phyloP scores from a whole-genome alignment of 176 grass and related monocot species.

The Puya raimondii region DNA sequence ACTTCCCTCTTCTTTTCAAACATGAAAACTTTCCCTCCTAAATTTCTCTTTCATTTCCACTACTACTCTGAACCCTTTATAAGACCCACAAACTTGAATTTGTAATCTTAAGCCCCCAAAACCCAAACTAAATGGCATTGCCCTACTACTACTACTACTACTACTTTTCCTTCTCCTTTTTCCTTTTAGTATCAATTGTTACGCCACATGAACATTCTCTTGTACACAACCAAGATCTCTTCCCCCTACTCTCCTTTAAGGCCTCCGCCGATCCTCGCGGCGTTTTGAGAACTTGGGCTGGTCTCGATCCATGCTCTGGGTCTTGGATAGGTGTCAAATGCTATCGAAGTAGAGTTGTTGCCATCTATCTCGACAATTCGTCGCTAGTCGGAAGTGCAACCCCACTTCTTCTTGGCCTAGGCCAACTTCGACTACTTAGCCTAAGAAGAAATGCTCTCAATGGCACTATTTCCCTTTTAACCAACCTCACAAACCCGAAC shows the following conservation, averaged over 20 bases:
- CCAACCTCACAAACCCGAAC: slow-evolving; percentile 28
- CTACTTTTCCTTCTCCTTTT: slow-evolving; percentile 8
- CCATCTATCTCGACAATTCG: slow-evolving; percentile 38
- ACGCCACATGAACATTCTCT: slow-evolving; percentile 3
- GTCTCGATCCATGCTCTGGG: slow-evolving; percentile 44
- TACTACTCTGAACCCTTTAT: slow-evolving; percentile 18
- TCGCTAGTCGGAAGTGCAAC: slow-evolving; percentile 28
- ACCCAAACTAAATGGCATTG: slow-evolving; percentile 4
- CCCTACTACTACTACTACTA: slow-evolving; percentile 3
- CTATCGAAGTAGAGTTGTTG: slow-evolving; percentile 31
- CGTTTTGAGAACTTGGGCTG: slow-evolving; percentile 32
- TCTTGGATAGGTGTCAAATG: slow-evolving; percentile 41
- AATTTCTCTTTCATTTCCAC: not conserved
- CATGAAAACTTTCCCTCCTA: not conserved
- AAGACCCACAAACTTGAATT: not conserved
- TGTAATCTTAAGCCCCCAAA: not conserved
- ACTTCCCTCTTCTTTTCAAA: slow-evolving; percentile 23
- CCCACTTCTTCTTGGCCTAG: slow-evolving; percentile 45
- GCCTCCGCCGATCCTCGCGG: slow-evolving; percentile 20
- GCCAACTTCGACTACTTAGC: slow-evolving; percentile 27
- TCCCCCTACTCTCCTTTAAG: slow-evolving; percentile 39
- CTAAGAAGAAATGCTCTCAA: slow-evolving; percentile 41
- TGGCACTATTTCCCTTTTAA: slow-evolving; percentile 24
- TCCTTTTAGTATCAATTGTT: not conserved
- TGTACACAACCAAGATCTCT: slow-evolving; percentile 30